A percentile compares a stretch with the other conserved stretches of the same genome.
These are phyloP conservation scores for Nicotiana rustica DNA, from an alignment of 305 asterid species.

Conservation along the genomic window DNA sequence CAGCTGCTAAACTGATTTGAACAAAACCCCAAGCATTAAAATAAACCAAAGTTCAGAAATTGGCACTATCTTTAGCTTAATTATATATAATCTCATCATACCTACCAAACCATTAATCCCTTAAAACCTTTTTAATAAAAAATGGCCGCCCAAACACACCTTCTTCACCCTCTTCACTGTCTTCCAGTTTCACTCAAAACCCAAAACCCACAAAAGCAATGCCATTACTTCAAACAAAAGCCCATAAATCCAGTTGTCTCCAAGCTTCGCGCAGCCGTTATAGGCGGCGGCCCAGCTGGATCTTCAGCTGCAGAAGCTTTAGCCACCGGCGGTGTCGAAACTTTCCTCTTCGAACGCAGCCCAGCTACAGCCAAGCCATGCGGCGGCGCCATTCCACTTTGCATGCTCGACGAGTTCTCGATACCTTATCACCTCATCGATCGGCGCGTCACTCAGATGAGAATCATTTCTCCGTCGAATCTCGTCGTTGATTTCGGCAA, in stretches of 20 bases:
- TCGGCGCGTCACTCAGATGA: slow-evolving; percentile 82
- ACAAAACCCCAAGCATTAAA: background rate
- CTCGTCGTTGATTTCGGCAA: slow-evolving; percentile 79
- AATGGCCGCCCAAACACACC: slow-evolving; percentile 60
- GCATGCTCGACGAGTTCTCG: slow-evolving; percentile 87
- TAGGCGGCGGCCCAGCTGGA: slow-evolving; percentile 96
- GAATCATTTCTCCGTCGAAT: slow-evolving; percentile 84
- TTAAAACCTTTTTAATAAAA: slow-evolving; percentile 29
- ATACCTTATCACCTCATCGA: slow-evolving; percentile 76
- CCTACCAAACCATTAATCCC: slow-evolving; percentile 49
- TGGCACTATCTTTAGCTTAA: background rate
- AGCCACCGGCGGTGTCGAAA: slow-evolving; percentile 82
- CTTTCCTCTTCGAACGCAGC: slow-evolving; percentile 85
- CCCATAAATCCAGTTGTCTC: slow-evolving; percentile 37
- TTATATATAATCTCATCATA: background rate
- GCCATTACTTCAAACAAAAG: slow-evolving; percentile 29
- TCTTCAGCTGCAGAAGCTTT: slow-evolving; percentile 89
- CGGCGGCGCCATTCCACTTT: slow-evolving; percentile 96
- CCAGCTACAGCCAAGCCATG: slow-evolving; percentile 82
- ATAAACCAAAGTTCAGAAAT: background rate
- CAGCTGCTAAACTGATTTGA: background rate
- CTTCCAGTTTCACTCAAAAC: slow-evolving; percentile 46
- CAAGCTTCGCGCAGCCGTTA: slow-evolving; percentile 75
- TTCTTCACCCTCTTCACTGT: slow-evolving; percentile 52
- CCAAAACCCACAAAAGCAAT: slow-evolving; percentile 40